Evolutionary conservation across 805 yeast genomes (phyloP), one percentile per base, ranked within the genome.

Genomic region (Nakazawaea siamensis): DNA sequence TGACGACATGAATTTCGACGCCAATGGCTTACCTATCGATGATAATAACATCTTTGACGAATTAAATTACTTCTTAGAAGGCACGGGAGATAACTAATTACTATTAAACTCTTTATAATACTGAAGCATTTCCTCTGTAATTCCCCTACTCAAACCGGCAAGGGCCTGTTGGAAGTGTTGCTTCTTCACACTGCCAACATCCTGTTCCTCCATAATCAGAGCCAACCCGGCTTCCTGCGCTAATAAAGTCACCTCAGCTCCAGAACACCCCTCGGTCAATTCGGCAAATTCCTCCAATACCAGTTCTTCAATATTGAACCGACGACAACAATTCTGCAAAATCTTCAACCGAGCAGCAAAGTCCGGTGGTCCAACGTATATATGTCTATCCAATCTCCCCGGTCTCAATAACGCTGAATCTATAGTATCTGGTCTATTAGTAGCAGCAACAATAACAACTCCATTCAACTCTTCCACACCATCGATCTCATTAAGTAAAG

Each of bases 391-490:
- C 43, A 92, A 64, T 53, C 99, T 72, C 0, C 99, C 99, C 0
- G 99, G 98, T 49, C 99, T 74, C 51, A 92, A 63, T 38, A 92
- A 62, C 0, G 98, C 98, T 0, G 95, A 71, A 51, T 92, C 98
- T 29, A 92, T 86, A 18, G 82, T 81, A 31, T 86, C 87, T 0
- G 99, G 99, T 48, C 95, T 68, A 54, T 92, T 92, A 0, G 99
- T 92, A 8, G 98, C 98, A 2, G 96, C 98, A 19, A 92, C 80
- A 9, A 92, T 80, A 2, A 87, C 84, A 4, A 92, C 98, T 3
- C 95, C 97, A 34, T 81, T 83, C 46, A 92, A 61, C 41, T 88
- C 94, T 55, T 92, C 99, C 13, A 92, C 90, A 51, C 99, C 99
- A 54, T 92, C 99, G 47, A 92, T 83, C 56, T 92, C 99, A 50